phyloP scores from a whole-genome alignment of 1,139 yeast genomes.

The Scheffersomyces quercinus region DNA sequence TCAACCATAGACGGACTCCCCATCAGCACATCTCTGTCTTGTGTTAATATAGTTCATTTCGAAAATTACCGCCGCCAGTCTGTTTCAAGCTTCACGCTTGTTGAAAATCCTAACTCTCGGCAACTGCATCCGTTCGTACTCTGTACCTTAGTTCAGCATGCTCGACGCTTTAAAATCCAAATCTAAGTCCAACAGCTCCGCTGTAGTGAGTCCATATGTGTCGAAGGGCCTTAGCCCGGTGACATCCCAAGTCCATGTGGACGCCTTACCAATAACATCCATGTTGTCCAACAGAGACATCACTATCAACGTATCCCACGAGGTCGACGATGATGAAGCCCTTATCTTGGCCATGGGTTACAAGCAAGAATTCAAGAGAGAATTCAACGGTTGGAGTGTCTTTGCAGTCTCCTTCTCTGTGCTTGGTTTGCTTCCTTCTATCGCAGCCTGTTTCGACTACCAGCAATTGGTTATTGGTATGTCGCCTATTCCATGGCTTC shows the following conservation, averaged over 20 bases:
- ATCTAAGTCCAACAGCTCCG: background rate
- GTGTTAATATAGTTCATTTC: too few relatives aligned
- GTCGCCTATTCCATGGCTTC: constrained; percentile 56
- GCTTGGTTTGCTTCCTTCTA: constrained; percentile 70
- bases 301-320: constrained; percentile 48
- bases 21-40: too few relatives aligned
- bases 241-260: constrained; percentile 40
- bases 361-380: constrained; percentile 72
- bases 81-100: too few relatives aligned
- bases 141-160: too few relatives aligned
- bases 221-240: constrained; percentile 24
- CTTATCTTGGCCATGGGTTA: constrained; percentile 66
- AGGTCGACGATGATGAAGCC: constrained; percentile 53
- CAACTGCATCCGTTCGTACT: too few relatives aligned
- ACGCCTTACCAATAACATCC: constrained; percentile 39
- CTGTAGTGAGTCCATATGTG: background rate
- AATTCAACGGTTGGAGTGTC: constrained; percentile 60
- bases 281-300: constrained; percentile 41
- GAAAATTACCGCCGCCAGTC: too few relatives aligned
- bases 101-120: too few relatives aligned
- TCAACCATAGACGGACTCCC: too few relatives aligned
- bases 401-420: constrained; percentile 74
- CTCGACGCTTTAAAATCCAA: background rate
- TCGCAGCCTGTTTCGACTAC: constrained; percentile 58
- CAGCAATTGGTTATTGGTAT: constrained; percentile 55